Evolutionary conservation across 768 basidiomycete species (phyloP).

Genomic region (Phylloporus scabripes): DNA sequence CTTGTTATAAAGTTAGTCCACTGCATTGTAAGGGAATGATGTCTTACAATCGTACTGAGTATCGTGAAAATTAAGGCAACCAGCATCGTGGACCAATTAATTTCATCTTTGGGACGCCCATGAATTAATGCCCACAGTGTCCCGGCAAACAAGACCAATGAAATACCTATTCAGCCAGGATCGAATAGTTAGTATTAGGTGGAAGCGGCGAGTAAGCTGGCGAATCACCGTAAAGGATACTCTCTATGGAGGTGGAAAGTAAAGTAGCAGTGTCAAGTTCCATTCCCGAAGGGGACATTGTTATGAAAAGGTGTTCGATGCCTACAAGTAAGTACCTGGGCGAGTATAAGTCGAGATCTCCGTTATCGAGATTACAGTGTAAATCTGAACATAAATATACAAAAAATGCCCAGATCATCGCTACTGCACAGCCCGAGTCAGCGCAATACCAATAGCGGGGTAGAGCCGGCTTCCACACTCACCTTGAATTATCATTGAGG

Average conservation of each 20-base stretch:
- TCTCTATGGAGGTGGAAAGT: constrained; percentile 16
- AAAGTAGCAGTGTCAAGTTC: constrained; percentile 12
- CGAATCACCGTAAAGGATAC: constrained; percentile 20
- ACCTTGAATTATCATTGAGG: background rate
- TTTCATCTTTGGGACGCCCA: constrained; percentile 9
- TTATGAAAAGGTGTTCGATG: background rate
- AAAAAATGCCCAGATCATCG: background rate
- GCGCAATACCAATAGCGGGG: background rate
- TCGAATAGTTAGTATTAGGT: background rate
- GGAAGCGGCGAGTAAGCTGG: background rate
- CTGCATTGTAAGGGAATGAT: background rate
- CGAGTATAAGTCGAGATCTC: background rate
- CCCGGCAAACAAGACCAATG: constrained; percentile 16
- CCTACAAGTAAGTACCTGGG: background rate
- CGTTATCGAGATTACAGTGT: background rate
- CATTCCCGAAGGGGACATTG: constrained; percentile 3
- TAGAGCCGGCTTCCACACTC: background rate
- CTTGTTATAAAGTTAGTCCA: constrained; percentile 9
- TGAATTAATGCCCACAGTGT: constrained; percentile 23
- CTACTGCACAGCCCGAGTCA: background rate
- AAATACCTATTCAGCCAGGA: constrained; percentile 12
- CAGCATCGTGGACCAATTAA: constrained; percentile 21
- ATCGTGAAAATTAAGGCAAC: constrained; percentile 19
- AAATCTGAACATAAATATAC: background rate
- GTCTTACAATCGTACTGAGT: constrained; percentile 18